Base-by-base conservation (phyloP, 495 filamentous ascomycete species). In the Penicillium silybi region DNA sequence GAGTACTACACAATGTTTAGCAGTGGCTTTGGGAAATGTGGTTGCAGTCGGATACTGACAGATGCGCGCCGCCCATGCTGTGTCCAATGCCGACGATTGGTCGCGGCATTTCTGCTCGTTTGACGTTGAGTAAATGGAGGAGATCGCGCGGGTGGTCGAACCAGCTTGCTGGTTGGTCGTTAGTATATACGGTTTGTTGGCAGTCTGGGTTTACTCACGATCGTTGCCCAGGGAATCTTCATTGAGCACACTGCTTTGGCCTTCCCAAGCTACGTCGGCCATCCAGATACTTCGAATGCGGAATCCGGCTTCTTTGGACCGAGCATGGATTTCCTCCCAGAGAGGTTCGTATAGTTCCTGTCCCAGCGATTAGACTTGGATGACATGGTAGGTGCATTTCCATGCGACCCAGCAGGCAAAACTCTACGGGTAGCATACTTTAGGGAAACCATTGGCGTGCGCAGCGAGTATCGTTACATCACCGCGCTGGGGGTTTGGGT, bases 1-100 rank as follows among this genome's bases (percentile, higher is more conserved):
- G 75, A 40, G 65, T 58, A n/a, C 76, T 79, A 52, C 43, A 49
- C 16, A 15, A 13, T 41, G 29, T 57, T 57, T 46, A 51, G 46
- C 19, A 35, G 44, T 23, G 35, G 27, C 13, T 17, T 40, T 6
- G 29, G n/a, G 15, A 20, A 22, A 34, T 35, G 13, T 15, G 48
- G 40, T 37, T 46, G 42, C 35, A 48, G 18, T 25, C 27, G 41
- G 48, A n/a, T 32, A 62, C 72, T 59, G 19, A 79, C 72, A 81
- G 79, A 45, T 87, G 80, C 62, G 79, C 80, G 52, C 80, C 92
- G 56, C 93, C 93, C 77, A 90, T 87, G 64, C 87, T 92, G 70
- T 98, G 93, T 18, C 93, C 93, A 3, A 98, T 65, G 25, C 92
- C 93, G 50, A 97, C 70, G n/a, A 97, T 69, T 5, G 93, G 92